Conservation (phyloP, 2,329 filamentous ascomycete species). For the Fusarium citri region DNA sequence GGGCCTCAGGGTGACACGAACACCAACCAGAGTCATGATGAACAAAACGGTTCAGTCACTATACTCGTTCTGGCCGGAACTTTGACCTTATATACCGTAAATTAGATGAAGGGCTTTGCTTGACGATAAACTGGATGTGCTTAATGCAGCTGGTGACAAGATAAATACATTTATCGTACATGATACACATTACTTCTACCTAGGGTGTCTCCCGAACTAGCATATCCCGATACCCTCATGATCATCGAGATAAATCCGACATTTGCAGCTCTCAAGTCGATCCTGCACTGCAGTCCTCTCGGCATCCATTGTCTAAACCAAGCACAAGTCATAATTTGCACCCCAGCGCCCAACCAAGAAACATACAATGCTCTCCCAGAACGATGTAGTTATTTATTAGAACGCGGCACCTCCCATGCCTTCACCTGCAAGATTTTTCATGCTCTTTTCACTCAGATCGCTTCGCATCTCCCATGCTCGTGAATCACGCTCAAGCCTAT, state of each 20-base stretch:
- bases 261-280: conserved; percentile 5
- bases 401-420: conserved; percentile 67
- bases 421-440: conserved; percentile 68
- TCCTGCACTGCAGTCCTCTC: background rate
- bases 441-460: conserved; percentile 66
- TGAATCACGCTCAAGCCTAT: conserved; percentile 65
- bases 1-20: background rate
- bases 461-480: conserved; percentile 66
- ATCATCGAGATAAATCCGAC: conserved; percentile 11
- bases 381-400: conserved; percentile 43
- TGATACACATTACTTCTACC: background rate
- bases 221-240: background rate
- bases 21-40: background rate
- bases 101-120: background rate
- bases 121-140: background rate
- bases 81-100: background rate
- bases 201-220: background rate
- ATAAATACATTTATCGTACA: conserved; percentile 6
- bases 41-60: background rate
- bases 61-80: background rate
- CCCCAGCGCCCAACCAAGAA: conserved; percentile 21
- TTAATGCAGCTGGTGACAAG: background rate
- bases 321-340: conserved; percentile 12
- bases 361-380: background rate
- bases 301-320: background rate